phyloP scores from a whole-genome alignment of 345 rosid genomes.

The Cochlearia excelsa region DNA sequence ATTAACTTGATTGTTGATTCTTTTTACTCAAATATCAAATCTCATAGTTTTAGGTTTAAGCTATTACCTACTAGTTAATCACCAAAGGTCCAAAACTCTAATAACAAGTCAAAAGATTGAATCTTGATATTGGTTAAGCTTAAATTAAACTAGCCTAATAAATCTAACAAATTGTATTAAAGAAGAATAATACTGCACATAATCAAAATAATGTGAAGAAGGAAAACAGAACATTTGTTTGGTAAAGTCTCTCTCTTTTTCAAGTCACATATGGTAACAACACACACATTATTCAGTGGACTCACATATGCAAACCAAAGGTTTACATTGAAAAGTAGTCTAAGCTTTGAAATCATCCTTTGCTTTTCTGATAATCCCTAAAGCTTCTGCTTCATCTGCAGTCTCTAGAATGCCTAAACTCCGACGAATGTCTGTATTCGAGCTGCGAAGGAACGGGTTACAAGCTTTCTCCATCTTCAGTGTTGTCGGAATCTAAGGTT shows the following conservation, averaged over 20 bases:
- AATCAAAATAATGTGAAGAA: too few relatives aligned
- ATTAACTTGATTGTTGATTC: neutral
- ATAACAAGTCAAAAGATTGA: neutral
- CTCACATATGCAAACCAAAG: conserved; percentile 18
- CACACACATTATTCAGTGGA: conserved; percentile 2
- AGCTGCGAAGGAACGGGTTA: conserved; percentile 84
- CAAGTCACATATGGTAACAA: too few relatives aligned
- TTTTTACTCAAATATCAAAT: neutral
- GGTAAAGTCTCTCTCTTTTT: too few relatives aligned
- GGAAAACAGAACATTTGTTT: too few relatives aligned
- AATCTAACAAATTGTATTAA: neutral
- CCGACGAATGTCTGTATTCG: conserved; percentile 61
- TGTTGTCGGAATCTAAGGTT: conserved; percentile 67
- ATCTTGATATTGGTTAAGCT: neutral
- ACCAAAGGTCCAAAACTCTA: neutral
- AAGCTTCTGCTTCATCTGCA: conserved; percentile 66
- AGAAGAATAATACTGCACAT: too few relatives aligned
- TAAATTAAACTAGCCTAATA: neutral
- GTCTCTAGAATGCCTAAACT: conserved; percentile 49
- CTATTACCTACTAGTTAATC: neutral
- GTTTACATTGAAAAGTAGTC: conserved; percentile 8
- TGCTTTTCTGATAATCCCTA: conserved; percentile 61
- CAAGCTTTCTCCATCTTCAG: conserved; percentile 82
- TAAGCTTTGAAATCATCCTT: conserved; percentile 63
- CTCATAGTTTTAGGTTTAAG: neutral